These are phyloP conservation scores for Pharnaceum exiguum DNA, from an alignment of 148 eudicot species.

Conservation along the genomic window DNA sequence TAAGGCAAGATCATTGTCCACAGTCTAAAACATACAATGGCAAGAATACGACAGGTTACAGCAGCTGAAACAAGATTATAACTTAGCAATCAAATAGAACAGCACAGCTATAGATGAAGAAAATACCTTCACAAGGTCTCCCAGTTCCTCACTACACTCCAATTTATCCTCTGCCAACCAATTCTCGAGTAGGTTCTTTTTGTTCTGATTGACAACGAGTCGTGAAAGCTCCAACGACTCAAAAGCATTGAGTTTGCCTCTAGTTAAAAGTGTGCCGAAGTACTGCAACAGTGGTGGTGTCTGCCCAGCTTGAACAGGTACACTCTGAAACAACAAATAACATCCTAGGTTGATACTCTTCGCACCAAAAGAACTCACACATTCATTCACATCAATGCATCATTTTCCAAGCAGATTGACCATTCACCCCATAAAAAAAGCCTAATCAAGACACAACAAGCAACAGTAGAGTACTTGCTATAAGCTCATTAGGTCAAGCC, in stretches of 20 bases:
- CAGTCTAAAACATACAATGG: constrained; percentile 52
- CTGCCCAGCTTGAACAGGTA: constrained; percentile 98
- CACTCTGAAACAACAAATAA: constrained; percentile 71
- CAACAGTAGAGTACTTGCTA: too few relatives aligned
- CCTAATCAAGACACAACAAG: too few relatives aligned
- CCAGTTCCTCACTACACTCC: constrained; percentile 98
- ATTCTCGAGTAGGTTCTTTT: constrained; percentile 89
- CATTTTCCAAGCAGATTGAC: background rate
- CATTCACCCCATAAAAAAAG: too few relatives aligned
- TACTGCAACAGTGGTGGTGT: constrained; percentile 94
- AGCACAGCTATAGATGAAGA: background rate
- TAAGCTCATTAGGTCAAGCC: too few relatives aligned
- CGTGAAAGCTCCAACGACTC: constrained; percentile 95
- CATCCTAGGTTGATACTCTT: constrained; percentile 2
- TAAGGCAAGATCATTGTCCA: constrained; percentile 94
- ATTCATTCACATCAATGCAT: background rate
- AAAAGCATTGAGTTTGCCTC: constrained; percentile 91
- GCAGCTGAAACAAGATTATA: background rate
- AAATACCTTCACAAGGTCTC: constrained; percentile 92
- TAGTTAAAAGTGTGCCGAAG: constrained; percentile 86
- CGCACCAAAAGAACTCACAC: background rate
- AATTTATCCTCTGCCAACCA: constrained; percentile 98
- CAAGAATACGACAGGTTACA: constrained; percentile 5
- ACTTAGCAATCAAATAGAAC: too few relatives aligned
- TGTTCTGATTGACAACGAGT: constrained; percentile 94